Evolutionary conservation across 768 basidiomycete genomes (phyloP).

Genomic region (Leccinum rimulosum): DNA sequence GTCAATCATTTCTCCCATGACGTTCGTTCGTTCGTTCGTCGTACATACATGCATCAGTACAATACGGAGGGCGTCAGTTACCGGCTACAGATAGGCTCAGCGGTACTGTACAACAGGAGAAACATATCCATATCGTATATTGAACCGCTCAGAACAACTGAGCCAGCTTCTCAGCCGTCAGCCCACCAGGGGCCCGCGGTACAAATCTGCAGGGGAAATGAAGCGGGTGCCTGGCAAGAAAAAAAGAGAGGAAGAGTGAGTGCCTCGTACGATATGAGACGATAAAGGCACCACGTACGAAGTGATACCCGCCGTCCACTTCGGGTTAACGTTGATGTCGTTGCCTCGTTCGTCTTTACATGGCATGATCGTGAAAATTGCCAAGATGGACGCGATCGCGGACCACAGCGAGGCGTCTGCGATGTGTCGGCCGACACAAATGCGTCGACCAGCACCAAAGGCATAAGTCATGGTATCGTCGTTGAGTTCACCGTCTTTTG

Average conservation of each 20-base stretch:
- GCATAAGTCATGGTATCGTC: constrained; percentile 29
- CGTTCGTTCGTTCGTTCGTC: not conserved
- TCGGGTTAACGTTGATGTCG: constrained; percentile 20
- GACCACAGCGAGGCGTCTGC: constrained; percentile 41
- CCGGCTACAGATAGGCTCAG: not conserved
- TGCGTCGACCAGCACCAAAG: constrained; percentile 38
- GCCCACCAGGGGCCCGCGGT: constrained; percentile 21
- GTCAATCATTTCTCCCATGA: not conserved
- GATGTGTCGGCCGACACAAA: constrained; percentile 41
- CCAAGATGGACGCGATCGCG: constrained; percentile 33
- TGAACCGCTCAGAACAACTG: constrained; percentile 18
- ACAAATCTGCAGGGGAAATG: constrained; percentile 26
- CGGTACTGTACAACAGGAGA: not conserved
- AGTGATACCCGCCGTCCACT: constrained; percentile 25
- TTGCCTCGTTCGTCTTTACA: constrained; percentile 25
- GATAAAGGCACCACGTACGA: constrained; percentile 18
- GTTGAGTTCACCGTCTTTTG: constrained; percentile 20
- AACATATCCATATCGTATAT: not conserved
- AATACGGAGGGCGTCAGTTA: not conserved
- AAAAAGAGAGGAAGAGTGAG: not conserved
- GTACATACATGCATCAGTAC: not conserved
- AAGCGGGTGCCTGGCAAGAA: constrained; percentile 19
- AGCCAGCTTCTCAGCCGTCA: constrained; percentile 16
- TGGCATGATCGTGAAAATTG: constrained; percentile 35
- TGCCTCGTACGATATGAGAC: not conserved